Conservation (phyloP, 371 early-diverging fungal genomes). For the Lichtheimia ornata region DNA sequence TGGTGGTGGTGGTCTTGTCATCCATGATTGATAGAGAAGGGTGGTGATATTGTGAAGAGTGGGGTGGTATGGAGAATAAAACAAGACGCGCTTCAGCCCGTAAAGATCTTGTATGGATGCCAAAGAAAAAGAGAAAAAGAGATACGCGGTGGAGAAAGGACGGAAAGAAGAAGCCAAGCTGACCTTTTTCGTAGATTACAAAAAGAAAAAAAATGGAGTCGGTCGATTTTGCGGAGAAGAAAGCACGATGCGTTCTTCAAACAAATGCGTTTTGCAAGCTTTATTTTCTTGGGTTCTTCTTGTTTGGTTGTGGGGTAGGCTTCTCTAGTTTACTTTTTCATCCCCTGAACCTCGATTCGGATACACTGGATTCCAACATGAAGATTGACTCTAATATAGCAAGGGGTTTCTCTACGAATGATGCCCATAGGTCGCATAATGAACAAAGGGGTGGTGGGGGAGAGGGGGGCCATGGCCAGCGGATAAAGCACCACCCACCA, state of each 20-base stretch:
- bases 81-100: conserved; percentile 5
- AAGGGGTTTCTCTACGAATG: neutral
- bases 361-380: neutral
- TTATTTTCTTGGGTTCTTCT: neutral
- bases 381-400: conserved; percentile 5
- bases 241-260: conserved; percentile 4
- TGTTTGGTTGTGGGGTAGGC: neutral
- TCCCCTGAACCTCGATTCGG: neutral
- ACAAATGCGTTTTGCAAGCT: conserved; percentile 1
- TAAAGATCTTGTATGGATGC: neutral
- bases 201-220: conserved; percentile 12
- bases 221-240: conserved; percentile 11
- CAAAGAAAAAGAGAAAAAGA: neutral
- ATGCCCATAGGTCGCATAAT: neutral
- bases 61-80: conserved; percentile 5
- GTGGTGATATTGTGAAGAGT: conserved; percentile 3
- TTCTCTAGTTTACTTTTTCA: conserved; percentile 3
- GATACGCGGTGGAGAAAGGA: conserved; percentile 6
- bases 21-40: conserved; percentile 10
- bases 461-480: conserved; percentile 8
- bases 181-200: conserved; percentile 7
- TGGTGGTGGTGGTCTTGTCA: conserved; percentile 5
- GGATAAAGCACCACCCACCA: too few relatives aligned
- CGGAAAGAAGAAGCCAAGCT: conserved; percentile 1
- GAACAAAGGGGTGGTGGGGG: neutral